These are phyloP conservation scores for Lagerstroemia speciosa DNA, from an alignment of 345 rosid genomes.

Conservation along the genomic window DNA sequence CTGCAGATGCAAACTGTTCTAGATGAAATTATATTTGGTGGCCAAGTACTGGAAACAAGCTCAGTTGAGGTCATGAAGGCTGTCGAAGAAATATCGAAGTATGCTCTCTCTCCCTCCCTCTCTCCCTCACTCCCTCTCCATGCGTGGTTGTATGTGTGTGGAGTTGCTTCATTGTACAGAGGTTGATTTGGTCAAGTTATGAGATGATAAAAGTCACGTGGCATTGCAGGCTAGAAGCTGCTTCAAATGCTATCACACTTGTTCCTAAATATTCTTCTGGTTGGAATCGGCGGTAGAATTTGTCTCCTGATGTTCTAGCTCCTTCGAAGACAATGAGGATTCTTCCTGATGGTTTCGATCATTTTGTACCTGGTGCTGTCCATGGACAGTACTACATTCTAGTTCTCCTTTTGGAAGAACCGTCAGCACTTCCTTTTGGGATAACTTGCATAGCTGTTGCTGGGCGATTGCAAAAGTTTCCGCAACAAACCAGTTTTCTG, in stretches of 20 bases:
- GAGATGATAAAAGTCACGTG: neutral
- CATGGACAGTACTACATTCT: neutral
- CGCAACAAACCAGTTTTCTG: neutral
- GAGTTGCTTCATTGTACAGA: neutral
- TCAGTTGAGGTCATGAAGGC: constrained; percentile 70
- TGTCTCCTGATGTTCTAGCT: neutral
- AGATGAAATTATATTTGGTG: constrained; percentile 86
- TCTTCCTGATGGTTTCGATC: neutral
- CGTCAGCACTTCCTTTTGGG: neutral
- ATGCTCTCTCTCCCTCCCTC: constrained; percentile 18
- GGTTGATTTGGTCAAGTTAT: neutral
- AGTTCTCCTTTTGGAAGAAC: neutral
- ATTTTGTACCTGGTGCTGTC: neutral
- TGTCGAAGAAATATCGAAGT: constrained; percentile 86
- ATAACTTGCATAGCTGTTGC: neutral
- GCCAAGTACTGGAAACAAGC: constrained; percentile 89
- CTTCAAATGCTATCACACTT: constrained; percentile 54
- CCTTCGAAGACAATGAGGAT: neutral
- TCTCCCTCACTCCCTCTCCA: too few species aligned
- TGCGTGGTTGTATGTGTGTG: too few species aligned
- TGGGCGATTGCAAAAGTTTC: neutral
- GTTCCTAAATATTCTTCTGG: constrained; percentile 69
- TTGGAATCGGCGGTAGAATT: constrained; percentile 50
- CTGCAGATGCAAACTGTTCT: constrained; percentile 70
- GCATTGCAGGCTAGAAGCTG: constrained; percentile 66